Base-by-base conservation (phyloP, 1,284 basidiomycete species). In the Irpex lacteus region DNA sequence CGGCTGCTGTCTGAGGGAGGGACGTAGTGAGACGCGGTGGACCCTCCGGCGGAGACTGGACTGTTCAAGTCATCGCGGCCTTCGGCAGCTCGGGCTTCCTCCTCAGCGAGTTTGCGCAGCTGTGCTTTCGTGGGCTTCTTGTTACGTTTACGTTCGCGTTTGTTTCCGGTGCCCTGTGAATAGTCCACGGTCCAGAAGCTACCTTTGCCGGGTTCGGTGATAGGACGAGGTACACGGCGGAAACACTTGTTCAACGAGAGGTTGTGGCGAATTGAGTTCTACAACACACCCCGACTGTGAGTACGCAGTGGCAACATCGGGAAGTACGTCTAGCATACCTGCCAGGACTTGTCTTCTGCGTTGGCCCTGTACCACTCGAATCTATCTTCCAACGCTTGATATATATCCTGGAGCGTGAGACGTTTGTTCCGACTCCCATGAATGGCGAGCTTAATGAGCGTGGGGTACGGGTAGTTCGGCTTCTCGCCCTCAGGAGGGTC, bases 191-290 rank as follows among this genome's bases (percentile, higher is more conserved):
- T 78, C 91, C 91, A 92, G 70, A 91, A 92, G 44, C 79, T 82
- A 0, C 91, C 91, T 69, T 90, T 90, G 0, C 91, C 91, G 0
- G 89, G 88, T 69, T 90, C 87, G 0, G 84, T 86, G 57, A 89
- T 81, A 0, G 88, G 86, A 32, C 89, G 82, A 4, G 80, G 76
- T 6, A 84, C 82, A 59, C 86, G 86, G 63, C 82, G 77, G 75
- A 97, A 98, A 66, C 91, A 89, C 70, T 91, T 88, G 75, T 95
- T 91, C 34, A 97, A 79, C 1, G 92, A 95, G 1, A 98, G 81
- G 67, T 92, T 93, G 76, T 98, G 95, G n/a, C 96, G 85, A 62
- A 98, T 94, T 4, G 94, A 96, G 70, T 90, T 90, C 86, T 94
- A 69, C 13, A 59, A 59, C 55, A 54, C 49, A 64, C 54, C 49